Conservation (phyloP, 495 filamentous ascomycete genomes). For the Lepraria neglecta region DNA sequence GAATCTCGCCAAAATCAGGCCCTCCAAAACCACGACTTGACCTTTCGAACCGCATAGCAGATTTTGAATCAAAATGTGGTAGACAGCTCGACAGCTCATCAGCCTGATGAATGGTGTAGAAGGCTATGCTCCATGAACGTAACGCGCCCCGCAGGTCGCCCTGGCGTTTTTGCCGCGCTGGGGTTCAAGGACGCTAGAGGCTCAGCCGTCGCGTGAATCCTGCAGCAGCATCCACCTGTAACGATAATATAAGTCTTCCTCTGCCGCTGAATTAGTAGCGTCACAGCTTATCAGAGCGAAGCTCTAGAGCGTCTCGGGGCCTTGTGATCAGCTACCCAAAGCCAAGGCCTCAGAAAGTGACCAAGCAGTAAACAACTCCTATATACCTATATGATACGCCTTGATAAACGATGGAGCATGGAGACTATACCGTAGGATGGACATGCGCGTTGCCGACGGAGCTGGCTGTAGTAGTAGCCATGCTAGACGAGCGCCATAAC, state of each 20-base stretch:
- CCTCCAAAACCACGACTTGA: constrained; percentile 30
- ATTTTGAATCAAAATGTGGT: constrained; percentile 6
- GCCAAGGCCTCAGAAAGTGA: constrained; percentile 4
- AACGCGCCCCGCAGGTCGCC: too few relatives aligned
- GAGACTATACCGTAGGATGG: constrained; percentile 45
- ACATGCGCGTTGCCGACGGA: too few relatives aligned
- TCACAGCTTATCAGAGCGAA: not conserved
- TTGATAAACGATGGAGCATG: constrained; percentile 2
- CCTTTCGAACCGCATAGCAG: constrained; percentile 6
- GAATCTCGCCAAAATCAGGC: constrained; percentile 46
- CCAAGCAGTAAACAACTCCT: not conserved
- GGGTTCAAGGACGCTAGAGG: constrained; percentile 5
- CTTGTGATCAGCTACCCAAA: constrained; percentile 1
- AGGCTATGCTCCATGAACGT: too few relatives aligned
- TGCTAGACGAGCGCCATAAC: too few relatives aligned
- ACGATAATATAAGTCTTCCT: not conserved
- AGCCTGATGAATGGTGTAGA: too few relatives aligned
- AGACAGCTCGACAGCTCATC: too few relatives aligned
- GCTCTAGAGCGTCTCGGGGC: not conserved
- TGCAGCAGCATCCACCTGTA: not conserved
- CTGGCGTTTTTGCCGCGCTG: too few relatives aligned
- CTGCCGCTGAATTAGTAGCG: not conserved
- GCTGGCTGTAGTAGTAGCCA: too few relatives aligned
- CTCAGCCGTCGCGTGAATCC: constrained; percentile 6
- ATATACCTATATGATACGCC: not conserved